These are phyloP conservation scores for Colletotrichum sp. DNA, from an alignment of 2,329 filamentous ascomycete genomes.

Conservation along the genomic window DNA sequence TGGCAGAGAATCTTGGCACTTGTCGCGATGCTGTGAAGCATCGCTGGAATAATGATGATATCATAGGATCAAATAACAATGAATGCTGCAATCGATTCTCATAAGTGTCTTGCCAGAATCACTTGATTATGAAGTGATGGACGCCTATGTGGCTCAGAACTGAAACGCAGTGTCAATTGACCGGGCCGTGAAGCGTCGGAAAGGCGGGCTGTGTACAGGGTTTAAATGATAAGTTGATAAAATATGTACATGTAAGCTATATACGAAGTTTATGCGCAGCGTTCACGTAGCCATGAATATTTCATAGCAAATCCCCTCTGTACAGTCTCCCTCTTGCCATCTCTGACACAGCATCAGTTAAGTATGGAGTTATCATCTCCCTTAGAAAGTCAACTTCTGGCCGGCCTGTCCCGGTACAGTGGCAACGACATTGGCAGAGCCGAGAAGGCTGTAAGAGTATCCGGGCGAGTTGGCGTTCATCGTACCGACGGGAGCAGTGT, in stretches of 20 bases:
- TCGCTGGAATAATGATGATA: background rate
- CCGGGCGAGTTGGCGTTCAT: conserved; percentile 53
- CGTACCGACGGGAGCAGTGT: conserved; percentile 36
- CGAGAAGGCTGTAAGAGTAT: conserved; percentile 49
- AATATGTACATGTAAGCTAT: background rate
- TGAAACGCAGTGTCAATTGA: background rate
- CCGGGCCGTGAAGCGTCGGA: background rate
- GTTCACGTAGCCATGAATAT: background rate
- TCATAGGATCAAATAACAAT: background rate
- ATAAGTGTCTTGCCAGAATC: background rate
- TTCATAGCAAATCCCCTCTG: background rate
- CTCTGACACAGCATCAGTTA: rapidly evolving
- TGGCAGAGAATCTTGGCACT: background rate
- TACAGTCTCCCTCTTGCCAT: background rate
- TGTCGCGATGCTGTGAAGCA: background rate
- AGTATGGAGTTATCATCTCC: background rate
- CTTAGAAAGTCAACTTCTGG: conserved; percentile 30
- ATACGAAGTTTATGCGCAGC: background rate
- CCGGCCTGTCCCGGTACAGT: conserved; percentile 40
- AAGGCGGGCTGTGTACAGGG: background rate
- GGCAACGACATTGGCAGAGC: conserved; percentile 47
- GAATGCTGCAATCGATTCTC: background rate
- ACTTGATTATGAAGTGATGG: background rate
- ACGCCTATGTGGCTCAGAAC: background rate
- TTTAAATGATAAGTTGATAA: background rate